Base-by-base conservation (phyloP, 352 stramenopile species). In the Pythium insidiosum region DNA sequence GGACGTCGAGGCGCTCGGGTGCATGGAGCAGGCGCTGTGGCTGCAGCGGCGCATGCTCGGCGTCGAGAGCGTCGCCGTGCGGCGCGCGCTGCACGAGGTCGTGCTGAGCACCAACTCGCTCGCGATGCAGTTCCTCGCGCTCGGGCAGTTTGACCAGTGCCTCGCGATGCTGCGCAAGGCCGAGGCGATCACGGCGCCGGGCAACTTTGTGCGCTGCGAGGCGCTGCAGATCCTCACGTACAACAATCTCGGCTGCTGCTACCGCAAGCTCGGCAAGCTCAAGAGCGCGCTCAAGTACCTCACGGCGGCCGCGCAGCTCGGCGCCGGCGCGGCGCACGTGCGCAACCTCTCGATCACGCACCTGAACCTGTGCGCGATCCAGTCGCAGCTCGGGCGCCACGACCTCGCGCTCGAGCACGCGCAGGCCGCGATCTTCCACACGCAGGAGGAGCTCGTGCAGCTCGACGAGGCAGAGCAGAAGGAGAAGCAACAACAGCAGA, bases 191-290 rank as follows among this genome's bases (percentile, higher is more conserved):
- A 81, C 73, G 0, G 62, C 65, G 0, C 73, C 77, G 0, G 74
- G 67, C 1, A 90, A 85, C 31, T 90, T 90, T 41, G 60, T 53
- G 15, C 55, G 66, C 35, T 75, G 66, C 19, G 61, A 87, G 35
- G 72, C 78, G n/a, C 52, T 88, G 4, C 74, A 84, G 47, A 84
- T 90, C 41, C 62, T 90, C 24, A 90, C 78, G 21, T 85, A 76
- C 56, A 90, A 90, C 47, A 90, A 88, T 50, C 70, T 90, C 16
- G 78, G 74, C 16, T 88, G 78, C 49, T 88, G 74, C 39, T 90
- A 88, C 53, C 78, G 78, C 4, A 90, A 84, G 29, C 51, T 90
- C 13, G 68, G 67, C 18, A 84, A 87, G 42, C 59, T 87, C 6
- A 77, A 81, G 43, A 81, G 73, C 1, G 74, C 78, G 13, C 53